Evolutionary conservation across 163 green algal genomes (phyloP), one percentile per base, ranked within the genome.

Genomic region (Coccomyxa subellipsoidea): DNA sequence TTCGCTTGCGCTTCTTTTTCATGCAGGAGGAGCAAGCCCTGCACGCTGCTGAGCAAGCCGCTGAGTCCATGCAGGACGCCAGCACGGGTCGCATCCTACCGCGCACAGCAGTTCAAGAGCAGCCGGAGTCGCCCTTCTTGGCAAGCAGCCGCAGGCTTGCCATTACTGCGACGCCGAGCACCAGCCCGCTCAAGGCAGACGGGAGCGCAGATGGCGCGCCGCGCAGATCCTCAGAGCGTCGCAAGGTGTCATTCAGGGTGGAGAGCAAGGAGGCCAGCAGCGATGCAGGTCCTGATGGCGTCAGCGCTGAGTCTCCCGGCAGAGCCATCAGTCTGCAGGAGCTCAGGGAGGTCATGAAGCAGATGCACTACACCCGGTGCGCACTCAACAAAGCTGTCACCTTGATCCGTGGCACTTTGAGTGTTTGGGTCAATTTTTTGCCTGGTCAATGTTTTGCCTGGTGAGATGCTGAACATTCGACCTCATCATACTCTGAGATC

Each of bases 301-400:
- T 2, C 1, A 59, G 47, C 5, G 38, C 69, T 36, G 66, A 73
- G 21, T 36, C 2, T 27, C 66, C 31, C 10, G n/a, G 66, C 66
- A 32, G 8, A 77, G 38, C 39, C 54, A 69, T 59, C 36, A 34
- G 36, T 66, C 80, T 89, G 0, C 34, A 81, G 23, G 87, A 92
- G 75, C 70, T 93, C 66, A 70, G 83, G n/a, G 47, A 84, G 32
- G 70, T 93, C 31, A 91, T 93, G 88, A 77, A 82, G 9, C 69
- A 81, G 38, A 84, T 93, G 31, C 81, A 86, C 6, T 92, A 92
- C 69, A 82, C 84, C 12, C 54, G 72, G 80, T 87, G 34, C 82
- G 79, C 70, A 54, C n/a, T n/a, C n/a, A n/a, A n/a, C n/a, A n/a
- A n/a, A n/a, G n/a, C n/a, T n/a, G n/a, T n/a, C n/a, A n/a, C n/a